These are phyloP conservation scores for Plasmodium yoelii DNA, from an alignment of 169 alveolate species.

Conservation along the genomic window DNA sequence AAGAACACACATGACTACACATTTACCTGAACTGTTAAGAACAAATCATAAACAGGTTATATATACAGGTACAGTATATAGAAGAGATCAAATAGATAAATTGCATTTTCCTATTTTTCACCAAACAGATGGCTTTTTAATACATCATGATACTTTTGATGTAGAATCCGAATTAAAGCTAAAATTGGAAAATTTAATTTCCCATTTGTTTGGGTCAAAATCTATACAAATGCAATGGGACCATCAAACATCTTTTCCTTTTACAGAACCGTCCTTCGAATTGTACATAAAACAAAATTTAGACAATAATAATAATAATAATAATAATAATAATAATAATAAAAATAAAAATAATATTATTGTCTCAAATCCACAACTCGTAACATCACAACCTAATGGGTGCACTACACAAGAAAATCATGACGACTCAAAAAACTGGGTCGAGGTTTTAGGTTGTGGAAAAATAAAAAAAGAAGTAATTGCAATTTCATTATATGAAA, in stretches of 20 bases:
- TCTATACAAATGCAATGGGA: slow-evolving; percentile 90
- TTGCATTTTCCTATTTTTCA: slow-evolving; percentile 96
- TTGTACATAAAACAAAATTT: slow-evolving; percentile 87
- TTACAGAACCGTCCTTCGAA: slow-evolving; percentile 94
- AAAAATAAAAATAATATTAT: not conserved
- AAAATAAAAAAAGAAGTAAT: slow-evolving; percentile 89
- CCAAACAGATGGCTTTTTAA: slow-evolving; percentile 90
- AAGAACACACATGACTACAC: slow-evolving; percentile 94
- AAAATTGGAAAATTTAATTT: slow-evolving; percentile 87
- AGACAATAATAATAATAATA: not conserved
- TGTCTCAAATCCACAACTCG: too few species aligned
- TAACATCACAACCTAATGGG: not conserved
- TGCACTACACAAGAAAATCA: not conserved
- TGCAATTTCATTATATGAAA: slow-evolving; percentile 74
- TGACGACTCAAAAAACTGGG: slow-evolving; percentile 45
- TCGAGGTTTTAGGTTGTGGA: slow-evolving; percentile 95
- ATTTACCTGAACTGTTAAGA: slow-evolving; percentile 88
- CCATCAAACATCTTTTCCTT: slow-evolving; percentile 91
- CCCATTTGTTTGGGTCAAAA: slow-evolving; percentile 83
- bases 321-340: not conserved
- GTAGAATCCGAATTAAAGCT: slow-evolving; percentile 77
- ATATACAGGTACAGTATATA: slow-evolving; percentile 92
- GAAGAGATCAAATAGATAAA: slow-evolving; percentile 94
- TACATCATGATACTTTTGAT: slow-evolving; percentile 71
- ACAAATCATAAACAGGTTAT: slow-evolving; percentile 86